These are phyloP conservation scores for Bocquillonia castaneifolia DNA, from an alignment of 441 rosid species.

Conservation along the genomic window DNA sequence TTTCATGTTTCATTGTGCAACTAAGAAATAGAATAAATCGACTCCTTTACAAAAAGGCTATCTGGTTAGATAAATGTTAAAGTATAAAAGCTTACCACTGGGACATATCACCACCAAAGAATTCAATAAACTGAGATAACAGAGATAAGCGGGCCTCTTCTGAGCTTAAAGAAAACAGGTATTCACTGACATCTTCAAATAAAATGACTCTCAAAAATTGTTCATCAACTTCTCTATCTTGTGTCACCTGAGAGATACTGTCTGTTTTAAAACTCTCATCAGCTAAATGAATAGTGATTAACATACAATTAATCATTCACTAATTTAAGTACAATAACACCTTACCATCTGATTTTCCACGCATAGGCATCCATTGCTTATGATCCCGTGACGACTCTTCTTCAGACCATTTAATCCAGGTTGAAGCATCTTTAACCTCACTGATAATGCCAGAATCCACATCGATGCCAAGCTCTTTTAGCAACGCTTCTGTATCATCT, in stretches of 20 bases:
- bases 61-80: not conserved
- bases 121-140: slow-evolving; percentile 68
- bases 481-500: slow-evolving; percentile 78
- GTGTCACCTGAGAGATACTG: slow-evolving; percentile 32
- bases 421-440: slow-evolving; percentile 68
- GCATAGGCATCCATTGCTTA: slow-evolving; percentile 86
- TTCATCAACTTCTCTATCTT: slow-evolving; percentile 57
- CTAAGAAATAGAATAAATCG: not conserved
- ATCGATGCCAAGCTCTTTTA: slow-evolving; percentile 78
- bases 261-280: slow-evolving; percentile 29
- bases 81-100: slow-evolving; percentile 39
- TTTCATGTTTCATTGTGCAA: not conserved
- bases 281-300: not conserved
- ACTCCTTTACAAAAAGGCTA: not conserved
- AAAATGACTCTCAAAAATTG: slow-evolving; percentile 58
- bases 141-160: slow-evolving; percentile 65
- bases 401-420: slow-evolving; percentile 85
- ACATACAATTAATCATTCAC: not conserved
- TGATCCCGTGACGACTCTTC: slow-evolving; percentile 75
- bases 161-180: slow-evolving; percentile 69
- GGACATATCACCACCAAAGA: slow-evolving; percentile 73
- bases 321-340: not conserved
- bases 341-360: slow-evolving; percentile 42
- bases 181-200: slow-evolving; percentile 78
- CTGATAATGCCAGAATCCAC: slow-evolving; percentile 50